Percentiles rank a stretch among this genome's conserved stretches.
Evolutionary conservation across 352 stramenopile genomes (phyloP).

Genomic region (Globisporangium yorkense): DNA sequence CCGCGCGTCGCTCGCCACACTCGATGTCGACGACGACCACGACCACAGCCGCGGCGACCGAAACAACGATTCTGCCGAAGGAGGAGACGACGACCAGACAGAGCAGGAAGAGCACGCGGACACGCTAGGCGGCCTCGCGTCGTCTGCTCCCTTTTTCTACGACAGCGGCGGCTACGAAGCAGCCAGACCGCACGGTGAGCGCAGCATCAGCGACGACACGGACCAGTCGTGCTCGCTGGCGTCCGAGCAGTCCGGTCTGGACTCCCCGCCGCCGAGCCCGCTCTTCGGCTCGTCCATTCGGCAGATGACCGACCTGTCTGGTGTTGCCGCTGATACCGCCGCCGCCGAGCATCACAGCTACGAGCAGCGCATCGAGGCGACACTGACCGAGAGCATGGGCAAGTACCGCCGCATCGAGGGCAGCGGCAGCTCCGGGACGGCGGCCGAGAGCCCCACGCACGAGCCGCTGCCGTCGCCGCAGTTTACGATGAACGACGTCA

Average conservation of each 20-base stretch:
- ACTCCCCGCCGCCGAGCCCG: conserved; percentile 23
- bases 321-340: background rate
- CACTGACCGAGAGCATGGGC: conserved; percentile 43
- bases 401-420: conserved; percentile 23
- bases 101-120: conserved; percentile 23
- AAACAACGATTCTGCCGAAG: conserved; percentile 16
- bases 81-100: conserved; percentile 30
- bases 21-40: conserved; percentile 1
- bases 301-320: background rate
- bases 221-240: conserved; percentile 59
- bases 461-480: conserved; percentile 14
- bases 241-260: conserved; percentile 37
- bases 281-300: conserved; percentile 8
- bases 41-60: background rate
- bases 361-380: conserved; percentile 64
- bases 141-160: conserved; percentile 8
- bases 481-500: conserved; percentile 66
- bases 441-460: conserved; percentile 15
- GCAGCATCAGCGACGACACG: conserved; percentile 55
- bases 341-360: conserved; percentile 19
- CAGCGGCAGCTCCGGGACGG: conserved; percentile 11
- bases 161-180: conserved; percentile 16
- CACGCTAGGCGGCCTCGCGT: conserved; percentile 20
- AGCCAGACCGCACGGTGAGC: conserved; percentile 19
- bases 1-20: conserved; percentile 13